Evolutionary conservation across 2,329 filamentous ascomycete genomes (phyloP), one percentile per base, ranked within the genome.

Genomic region (Parafenestella ontariensis): DNA sequence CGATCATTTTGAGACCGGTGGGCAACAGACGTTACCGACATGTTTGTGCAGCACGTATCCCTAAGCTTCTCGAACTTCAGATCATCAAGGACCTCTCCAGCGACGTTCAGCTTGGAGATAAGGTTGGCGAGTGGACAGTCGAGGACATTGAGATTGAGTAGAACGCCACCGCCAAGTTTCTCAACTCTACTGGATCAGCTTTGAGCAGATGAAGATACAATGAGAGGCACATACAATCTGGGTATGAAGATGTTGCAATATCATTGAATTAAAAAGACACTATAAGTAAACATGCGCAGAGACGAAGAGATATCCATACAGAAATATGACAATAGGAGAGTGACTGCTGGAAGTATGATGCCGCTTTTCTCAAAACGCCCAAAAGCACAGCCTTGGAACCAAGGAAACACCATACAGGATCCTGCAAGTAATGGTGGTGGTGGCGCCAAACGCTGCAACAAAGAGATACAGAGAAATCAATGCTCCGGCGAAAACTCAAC

Each of bases 301-400:
- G 28, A 31, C 28, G 28, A 31, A 31, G 11, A 31, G 28, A 31
- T 13, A 9, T 13, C 28, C 13, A 13, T 31, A 31, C 28, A 31
- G 13, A 31, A 13, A 31, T 10, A 3, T 31, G 28, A 31, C 28
- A 10, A 31, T 10, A 31, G 11, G 49, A 53, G 20, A 24, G 44
- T 53, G 45, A 53, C 50, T 49, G 43, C 50, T 45, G n/a, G n/a
- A n/a, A 44, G 50, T 49, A 45, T 37, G 50, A 49, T 43, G 23
- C 45, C 31, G 28, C 50, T 53, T 49, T 53, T 53, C 45, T 53
- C 50, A 44, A 15, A 49, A 53, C 37, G 34, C 43, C 45, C 18
- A 37, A 18, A 37, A 11, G 31, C 18, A 23, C 33, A 45, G 23
- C 28, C 28, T 13, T 3, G 13, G 28, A 17, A 17, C 24, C 28